These are phyloP conservation scores for Solanum tarapatanum DNA, from an alignment of 257 asterid genomes.

Conservation along the genomic window DNA sequence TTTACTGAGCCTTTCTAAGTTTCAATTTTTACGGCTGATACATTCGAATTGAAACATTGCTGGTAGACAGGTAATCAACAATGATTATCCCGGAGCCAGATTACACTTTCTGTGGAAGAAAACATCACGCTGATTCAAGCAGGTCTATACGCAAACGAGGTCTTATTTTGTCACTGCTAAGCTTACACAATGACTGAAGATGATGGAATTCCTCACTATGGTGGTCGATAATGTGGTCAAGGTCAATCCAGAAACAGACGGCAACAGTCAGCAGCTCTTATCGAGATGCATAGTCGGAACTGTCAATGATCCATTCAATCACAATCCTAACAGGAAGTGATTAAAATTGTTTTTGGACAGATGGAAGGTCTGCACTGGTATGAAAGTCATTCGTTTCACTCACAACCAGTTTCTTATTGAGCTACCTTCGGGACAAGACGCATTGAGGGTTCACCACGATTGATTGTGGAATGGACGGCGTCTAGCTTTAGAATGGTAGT, in stretches of 20 bases:
- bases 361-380: neutral
- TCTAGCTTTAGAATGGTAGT: neutral
- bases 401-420: neutral
- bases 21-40: neutral
- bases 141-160: neutral
- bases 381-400: neutral
- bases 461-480: neutral
- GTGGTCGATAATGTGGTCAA: neutral
- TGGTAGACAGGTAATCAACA: neutral
- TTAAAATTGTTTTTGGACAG: neutral
- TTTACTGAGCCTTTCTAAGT: neutral
- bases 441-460: neutral
- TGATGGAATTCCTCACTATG: neutral
- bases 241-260: neutral
- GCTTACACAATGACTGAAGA: neutral
- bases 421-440: neutral
- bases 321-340: neutral
- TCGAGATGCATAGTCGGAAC: neutral
- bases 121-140: neutral
- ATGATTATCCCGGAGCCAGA: neutral
- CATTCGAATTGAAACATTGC: neutral
- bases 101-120: neutral
- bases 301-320: neutral
- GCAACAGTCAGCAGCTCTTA: neutral
- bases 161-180: neutral